Base-by-base conservation (phyloP, 352 stramenopile genomes). In the Phytophthora meadii region DNA sequence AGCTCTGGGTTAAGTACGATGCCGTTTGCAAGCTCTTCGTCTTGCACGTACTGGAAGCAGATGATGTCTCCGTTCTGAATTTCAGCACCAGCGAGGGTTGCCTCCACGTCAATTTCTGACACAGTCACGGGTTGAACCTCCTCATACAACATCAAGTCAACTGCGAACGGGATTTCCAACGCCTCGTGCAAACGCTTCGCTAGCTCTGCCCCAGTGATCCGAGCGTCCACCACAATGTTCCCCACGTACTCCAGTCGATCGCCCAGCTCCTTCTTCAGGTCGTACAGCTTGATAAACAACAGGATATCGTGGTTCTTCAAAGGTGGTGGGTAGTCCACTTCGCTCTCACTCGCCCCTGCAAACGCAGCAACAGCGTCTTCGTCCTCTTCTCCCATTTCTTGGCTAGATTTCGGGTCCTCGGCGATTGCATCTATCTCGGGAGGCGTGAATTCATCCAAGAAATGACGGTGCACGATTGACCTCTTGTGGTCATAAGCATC, bases 51-150 rank as follows among this genome's bases (percentile, higher is more conserved):
- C 56, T 95, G 87, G 47, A 84, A 94, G 60, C 87, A 93, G 49
- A 96, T 76, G 12, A 96, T 96, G 54, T 96, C 88, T 5, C 88
- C 88, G 45, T 86, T 62, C 54, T 96, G 88, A 60, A 96, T 90
- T 39, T 95, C 88, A 1, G 76, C 69, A 0, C 54, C 61, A 10
- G 68, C 56, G 0, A 96, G 67, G 0, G 72, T 86, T 24, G 53
- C 52, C 7, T 77, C 68, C 68, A 83, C 72, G 2, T 84, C 73
- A 30, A 96, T 86, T 51, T 81, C 65, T 0, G 77, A 76, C 22
- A 96, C 74, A 5, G 75, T 65, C 1, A 74, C 51, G 3, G 88
- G 87, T 51, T 95, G 86, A 19, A 96, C 63, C 62, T 94, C 85
- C 54, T 96, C 88, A 34, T 84, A 96, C 11, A 96, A 42, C 6